Evolutionary conservation across 129 eudicot species (phyloP).

Genomic region (Lactuca saligna): DNA sequence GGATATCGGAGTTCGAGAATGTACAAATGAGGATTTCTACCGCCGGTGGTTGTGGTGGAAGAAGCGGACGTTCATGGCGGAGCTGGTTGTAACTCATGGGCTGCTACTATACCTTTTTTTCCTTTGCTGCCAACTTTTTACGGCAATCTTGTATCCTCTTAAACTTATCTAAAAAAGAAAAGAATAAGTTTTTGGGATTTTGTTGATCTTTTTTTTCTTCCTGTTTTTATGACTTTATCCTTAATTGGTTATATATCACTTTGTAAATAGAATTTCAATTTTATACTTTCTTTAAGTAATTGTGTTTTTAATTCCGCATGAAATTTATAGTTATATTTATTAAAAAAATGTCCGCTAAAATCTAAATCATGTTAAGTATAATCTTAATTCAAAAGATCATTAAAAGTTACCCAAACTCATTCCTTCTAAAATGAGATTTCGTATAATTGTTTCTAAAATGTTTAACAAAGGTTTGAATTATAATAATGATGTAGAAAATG

Average conservation of each 20-base stretch:
- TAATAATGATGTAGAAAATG: not conserved
- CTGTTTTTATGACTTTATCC: not conserved
- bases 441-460: not conserved
- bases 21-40: conserved; percentile 61
- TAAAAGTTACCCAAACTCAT: not conserved
- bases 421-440: not conserved
- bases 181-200: not conserved
- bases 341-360: not conserved
- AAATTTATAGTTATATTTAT: not conserved
- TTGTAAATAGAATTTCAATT: conserved; percentile 24
- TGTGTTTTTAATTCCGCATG: not conserved
- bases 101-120: not conserved
- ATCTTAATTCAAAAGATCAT: not conserved
- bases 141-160: not conserved
- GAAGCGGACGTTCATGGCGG: conserved; percentile 36
- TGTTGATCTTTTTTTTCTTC: not conserved
- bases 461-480: not conserved
- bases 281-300: not conserved
- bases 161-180: not conserved
- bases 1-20: conserved; percentile 63
- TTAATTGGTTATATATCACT: not conserved
- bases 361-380: not conserved
- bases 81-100: conserved; percentile 28
- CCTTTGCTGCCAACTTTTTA: not conserved
- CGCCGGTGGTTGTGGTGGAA: conserved; percentile 35